Evolutionary conservation across 2,329 filamentous ascomycete species (phyloP).

Genomic region (Pseudovirgaria hyperparasitica): DNA sequence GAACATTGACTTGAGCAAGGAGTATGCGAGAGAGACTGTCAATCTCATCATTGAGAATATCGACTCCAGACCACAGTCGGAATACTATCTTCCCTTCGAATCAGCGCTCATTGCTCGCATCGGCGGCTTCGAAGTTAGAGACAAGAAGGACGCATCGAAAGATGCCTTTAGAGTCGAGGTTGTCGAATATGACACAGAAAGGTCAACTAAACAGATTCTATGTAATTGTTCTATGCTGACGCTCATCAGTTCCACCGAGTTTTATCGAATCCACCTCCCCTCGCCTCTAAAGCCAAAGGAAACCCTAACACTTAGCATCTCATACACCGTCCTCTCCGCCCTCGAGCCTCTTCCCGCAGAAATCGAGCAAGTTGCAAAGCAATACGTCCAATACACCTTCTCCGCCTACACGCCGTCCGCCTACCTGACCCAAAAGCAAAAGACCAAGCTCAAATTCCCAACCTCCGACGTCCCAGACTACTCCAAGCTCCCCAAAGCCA

Average conservation of each 20-base stretch:
- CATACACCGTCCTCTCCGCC: conserved; percentile 69
- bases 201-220: conserved; percentile 24
- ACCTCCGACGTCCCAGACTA: conserved; percentile 71
- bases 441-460: conserved; percentile 89
- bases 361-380: conserved; percentile 73
- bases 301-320: conserved; percentile 79
- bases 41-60: conserved; percentile 92
- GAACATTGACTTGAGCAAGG: conserved; percentile 84
- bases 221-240: neutral
- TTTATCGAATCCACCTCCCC: conserved; percentile 72
- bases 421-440: conserved; percentile 82
- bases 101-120: conserved; percentile 60
- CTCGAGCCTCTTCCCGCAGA: conserved; percentile 66
- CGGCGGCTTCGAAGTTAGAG: conserved; percentile 80
- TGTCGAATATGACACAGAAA: conserved; percentile 44
- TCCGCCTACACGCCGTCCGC: conserved; percentile 73
- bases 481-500: conserved; percentile 52
- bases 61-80: conserved; percentile 62
- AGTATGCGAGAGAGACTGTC: conserved; percentile 76
- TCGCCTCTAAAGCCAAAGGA: conserved; percentile 60
- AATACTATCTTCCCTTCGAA: conserved; percentile 87
- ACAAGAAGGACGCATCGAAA: conserved; percentile 66
- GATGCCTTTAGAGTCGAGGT: conserved; percentile 57
- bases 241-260: conserved; percentile 39
- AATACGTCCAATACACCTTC: conserved; percentile 78